These are phyloP conservation scores for Phalaenopsis hybrid DNA, from an alignment of 116 monocot species.

Conservation along the genomic window DNA sequence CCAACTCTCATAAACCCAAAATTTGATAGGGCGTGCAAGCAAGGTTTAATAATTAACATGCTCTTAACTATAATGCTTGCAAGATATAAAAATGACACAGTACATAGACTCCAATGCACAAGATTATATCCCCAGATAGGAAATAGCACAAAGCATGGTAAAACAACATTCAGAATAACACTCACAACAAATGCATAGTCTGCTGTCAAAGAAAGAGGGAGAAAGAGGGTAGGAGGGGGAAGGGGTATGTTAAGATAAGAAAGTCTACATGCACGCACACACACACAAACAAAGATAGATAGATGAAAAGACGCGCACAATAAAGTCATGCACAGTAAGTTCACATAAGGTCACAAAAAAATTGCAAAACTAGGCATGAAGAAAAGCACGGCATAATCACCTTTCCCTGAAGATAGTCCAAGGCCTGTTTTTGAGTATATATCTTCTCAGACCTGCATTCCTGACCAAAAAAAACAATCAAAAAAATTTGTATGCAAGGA, in stretches of 20 bases:
- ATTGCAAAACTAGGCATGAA: background rate
- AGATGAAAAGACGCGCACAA: background rate
- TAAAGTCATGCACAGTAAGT: background rate
- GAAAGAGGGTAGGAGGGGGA: background rate
- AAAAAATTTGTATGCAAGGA: background rate
- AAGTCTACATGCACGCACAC: too few relatives aligned
- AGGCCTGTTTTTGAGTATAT: constrained; percentile 64
- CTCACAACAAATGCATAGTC: background rate
- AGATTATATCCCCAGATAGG: background rate
- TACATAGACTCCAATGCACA: background rate
- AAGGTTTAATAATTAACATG: background rate
- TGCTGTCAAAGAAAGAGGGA: background rate
- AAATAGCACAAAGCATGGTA: background rate
- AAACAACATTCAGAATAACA: background rate
- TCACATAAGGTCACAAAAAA: background rate
- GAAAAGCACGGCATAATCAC: constrained; percentile 16
- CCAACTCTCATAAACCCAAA: background rate
- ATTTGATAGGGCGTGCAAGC: background rate
- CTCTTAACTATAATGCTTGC: background rate
- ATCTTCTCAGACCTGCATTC: constrained; percentile 71
- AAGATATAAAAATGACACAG: background rate
- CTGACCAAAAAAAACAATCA: constrained; percentile 18
- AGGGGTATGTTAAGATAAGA: background rate
- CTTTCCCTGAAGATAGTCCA: constrained; percentile 67
- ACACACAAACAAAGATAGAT: background rate